phyloP scores from a whole-genome alignment of 495 filamentous ascomycete species.

The Massariosphaeria phaeospora region DNA sequence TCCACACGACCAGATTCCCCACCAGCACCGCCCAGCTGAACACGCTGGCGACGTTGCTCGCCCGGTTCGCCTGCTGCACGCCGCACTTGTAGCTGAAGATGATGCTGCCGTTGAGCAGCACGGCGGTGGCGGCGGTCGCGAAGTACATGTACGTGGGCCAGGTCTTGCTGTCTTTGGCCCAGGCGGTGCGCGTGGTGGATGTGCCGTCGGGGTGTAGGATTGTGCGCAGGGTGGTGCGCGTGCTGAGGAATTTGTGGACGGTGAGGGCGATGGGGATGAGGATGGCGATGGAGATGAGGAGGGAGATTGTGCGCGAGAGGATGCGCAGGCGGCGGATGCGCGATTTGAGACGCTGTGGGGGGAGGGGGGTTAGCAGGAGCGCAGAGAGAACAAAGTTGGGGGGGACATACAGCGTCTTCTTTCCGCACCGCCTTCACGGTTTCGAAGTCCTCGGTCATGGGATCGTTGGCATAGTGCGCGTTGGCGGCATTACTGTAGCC shows the following conservation, averaged over 20 bases:
- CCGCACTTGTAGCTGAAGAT: conserved; percentile 30
- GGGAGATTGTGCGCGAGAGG: conserved; percentile 27
- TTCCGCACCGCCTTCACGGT: conserved; percentile 1
- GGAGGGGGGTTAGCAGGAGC: background rate
- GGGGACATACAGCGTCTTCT: conserved; percentile 11
- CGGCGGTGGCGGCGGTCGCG: conserved; percentile 19
- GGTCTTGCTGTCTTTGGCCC: conserved; percentile 33
- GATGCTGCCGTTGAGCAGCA: conserved; percentile 30
- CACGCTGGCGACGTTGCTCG: conserved; percentile 10
- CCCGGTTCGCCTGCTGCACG: conserved; percentile 28
- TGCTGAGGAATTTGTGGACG: conserved; percentile 35
- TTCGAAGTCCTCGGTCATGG: conserved; percentile 5
- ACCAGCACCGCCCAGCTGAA: conserved; percentile 30
- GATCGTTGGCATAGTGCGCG: background rate
- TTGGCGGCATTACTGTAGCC: background rate
- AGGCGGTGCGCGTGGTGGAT: conserved; percentile 25
- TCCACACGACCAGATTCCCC: conserved; percentile 35
- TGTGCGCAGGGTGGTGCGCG: conserved; percentile 18
- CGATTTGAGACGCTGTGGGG: conserved; percentile 27
- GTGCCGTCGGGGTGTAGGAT: conserved; percentile 14
- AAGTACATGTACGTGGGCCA: conserved; percentile 39
- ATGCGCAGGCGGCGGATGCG: conserved; percentile 33
- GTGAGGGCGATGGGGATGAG: conserved; percentile 33
- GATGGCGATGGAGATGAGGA: conserved; percentile 27
- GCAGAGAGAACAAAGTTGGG: too few species aligned